Evolutionary conservation across 2,329 filamentous ascomycete species (phyloP).

Genomic region (Alternaria solani): DNA sequence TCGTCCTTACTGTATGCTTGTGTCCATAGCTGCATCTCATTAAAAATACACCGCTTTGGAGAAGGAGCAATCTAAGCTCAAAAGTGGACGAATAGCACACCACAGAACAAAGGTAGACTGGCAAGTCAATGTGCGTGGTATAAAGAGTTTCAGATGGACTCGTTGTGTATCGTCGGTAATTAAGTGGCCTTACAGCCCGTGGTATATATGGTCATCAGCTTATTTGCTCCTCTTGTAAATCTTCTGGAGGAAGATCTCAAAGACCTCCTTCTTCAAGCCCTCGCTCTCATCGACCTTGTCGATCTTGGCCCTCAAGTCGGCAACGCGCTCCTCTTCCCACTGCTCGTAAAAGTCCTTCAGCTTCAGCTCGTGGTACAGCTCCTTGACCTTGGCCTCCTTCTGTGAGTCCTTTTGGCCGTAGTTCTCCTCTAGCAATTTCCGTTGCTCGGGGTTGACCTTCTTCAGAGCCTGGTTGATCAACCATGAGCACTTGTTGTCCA

Average conservation of each 20-base stretch:
- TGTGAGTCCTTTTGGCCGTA: slow-evolving; percentile 90
- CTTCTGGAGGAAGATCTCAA: slow-evolving; percentile 90
- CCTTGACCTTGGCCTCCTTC: slow-evolving; percentile 86
- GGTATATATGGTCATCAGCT: background rate
- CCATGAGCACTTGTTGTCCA: slow-evolving; percentile 99
- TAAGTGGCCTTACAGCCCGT: background rate
- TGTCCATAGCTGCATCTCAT: background rate
- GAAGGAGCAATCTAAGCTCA: background rate
- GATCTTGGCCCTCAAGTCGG: slow-evolving; percentile 80
- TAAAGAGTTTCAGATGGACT: background rate
- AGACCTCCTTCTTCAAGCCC: slow-evolving; percentile 89
- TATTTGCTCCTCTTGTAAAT: slow-evolving; percentile 99
- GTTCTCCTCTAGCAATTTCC: slow-evolving; percentile 85
- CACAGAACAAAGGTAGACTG: background rate
- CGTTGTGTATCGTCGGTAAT: background rate
- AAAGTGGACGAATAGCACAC: background rate
- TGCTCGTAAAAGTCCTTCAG: slow-evolving; percentile 84
- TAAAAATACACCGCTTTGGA: background rate
- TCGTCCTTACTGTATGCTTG: background rate
- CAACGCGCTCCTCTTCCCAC: slow-evolving; percentile 87
- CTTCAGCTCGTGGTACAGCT: slow-evolving; percentile 84
- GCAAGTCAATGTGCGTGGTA: background rate
- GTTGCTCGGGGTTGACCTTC: slow-evolving; percentile 82
- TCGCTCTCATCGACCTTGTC: slow-evolving; percentile 81
- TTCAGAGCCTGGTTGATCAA: slow-evolving; percentile 92